Conservation (phyloP, 495 filamentous ascomycete genomes). For the Bathelium albidoporum region DNA sequence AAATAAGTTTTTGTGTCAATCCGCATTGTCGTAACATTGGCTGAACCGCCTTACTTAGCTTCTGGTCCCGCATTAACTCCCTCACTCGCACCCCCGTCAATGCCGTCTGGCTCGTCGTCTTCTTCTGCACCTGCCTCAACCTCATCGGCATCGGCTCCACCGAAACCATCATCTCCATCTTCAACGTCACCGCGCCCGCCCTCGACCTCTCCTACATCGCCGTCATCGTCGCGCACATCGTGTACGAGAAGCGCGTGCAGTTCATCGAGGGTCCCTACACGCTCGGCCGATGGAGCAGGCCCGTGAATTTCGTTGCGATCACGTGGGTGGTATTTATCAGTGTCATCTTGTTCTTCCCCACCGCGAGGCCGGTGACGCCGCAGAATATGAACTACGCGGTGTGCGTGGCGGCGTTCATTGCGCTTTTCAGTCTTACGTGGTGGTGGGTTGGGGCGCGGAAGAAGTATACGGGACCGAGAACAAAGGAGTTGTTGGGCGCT, state of each 20-base stretch:
- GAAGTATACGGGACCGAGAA: conserved; percentile 21
- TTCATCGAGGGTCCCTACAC: conserved; percentile 58
- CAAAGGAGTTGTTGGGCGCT: conserved; percentile 20
- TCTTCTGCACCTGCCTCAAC: conserved; percentile 50
- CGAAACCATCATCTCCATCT: conserved; percentile 59
- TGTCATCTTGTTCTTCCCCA: conserved; percentile 57
- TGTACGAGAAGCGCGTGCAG: conserved; percentile 46
- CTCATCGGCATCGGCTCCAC: conserved; percentile 59
- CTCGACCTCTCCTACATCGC: conserved; percentile 59
- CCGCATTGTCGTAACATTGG: neutral
- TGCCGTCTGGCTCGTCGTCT: conserved; percentile 61
- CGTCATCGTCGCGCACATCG: conserved; percentile 54
- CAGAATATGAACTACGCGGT: conserved; percentile 66
- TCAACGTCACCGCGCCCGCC: conserved; percentile 60
- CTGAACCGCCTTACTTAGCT: conserved; percentile 24
- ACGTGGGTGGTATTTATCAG: conserved; percentile 60
- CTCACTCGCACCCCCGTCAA: conserved; percentile 55
- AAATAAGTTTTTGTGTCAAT: too few relatives aligned
- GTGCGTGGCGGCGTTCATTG: conserved; percentile 54
- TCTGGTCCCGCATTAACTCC: conserved; percentile 48
- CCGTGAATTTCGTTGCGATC: conserved; percentile 51
- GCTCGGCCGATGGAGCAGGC: conserved; percentile 49
- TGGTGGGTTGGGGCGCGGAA: conserved; percentile 50
- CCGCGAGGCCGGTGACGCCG: conserved; percentile 47
- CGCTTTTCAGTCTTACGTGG: conserved; percentile 51